These are phyloP conservation scores for Phymatotrichopsis omnivora DNA, from an alignment of 2,329 filamentous ascomycete genomes.

Conservation along the genomic window DNA sequence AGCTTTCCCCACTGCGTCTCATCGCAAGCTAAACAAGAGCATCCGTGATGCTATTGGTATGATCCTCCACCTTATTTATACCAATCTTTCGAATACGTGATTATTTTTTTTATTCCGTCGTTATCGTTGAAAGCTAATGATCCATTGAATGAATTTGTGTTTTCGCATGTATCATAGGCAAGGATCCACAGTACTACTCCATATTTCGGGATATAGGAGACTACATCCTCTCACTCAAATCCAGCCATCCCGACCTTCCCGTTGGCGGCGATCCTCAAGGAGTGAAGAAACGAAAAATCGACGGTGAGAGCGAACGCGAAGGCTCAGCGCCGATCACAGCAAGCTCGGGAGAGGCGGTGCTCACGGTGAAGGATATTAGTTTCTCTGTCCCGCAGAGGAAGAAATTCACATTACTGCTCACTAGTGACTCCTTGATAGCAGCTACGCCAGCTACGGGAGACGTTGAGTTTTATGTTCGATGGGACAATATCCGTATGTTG, in stretches of 20 bases:
- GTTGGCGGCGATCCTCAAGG: slow-evolving; percentile 8
- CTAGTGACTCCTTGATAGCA: slow-evolving; percentile 33
- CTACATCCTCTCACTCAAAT: slow-evolving; percentile 25
- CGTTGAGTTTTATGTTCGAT: slow-evolving; percentile 34
- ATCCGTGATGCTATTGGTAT: slow-evolving; percentile 25
- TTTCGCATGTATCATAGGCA: slow-evolving; percentile 7
- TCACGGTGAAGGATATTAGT: slow-evolving; percentile 56
- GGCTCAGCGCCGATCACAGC: not conserved
- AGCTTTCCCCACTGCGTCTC: slow-evolving; percentile 23
- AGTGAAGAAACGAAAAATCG: slow-evolving; percentile 25
- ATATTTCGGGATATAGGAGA: slow-evolving; percentile 24
- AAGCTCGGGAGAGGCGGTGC: slow-evolving; percentile 34
- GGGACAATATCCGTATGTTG: slow-evolving; percentile 51
- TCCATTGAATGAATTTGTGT: slow-evolving; percentile 1
- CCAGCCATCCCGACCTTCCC: not conserved
- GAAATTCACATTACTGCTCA: slow-evolving; percentile 57
- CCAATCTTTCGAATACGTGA: not conserved
- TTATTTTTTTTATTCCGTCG: not conserved
- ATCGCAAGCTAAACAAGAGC: slow-evolving; percentile 20
- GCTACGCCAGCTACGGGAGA: slow-evolving; percentile 16
- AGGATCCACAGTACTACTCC: slow-evolving; percentile 22
- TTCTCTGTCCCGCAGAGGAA: slow-evolving; percentile 58
- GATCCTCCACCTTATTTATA: not conserved
- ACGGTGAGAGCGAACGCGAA: slow-evolving; percentile 7
- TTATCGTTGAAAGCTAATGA: not conserved